Percentiles rank a stretch among this genome's conserved stretches.
Evolutionary conservation across 163 green algal species (phyloP).

Genomic region (Chlorella variabilis): DNA sequence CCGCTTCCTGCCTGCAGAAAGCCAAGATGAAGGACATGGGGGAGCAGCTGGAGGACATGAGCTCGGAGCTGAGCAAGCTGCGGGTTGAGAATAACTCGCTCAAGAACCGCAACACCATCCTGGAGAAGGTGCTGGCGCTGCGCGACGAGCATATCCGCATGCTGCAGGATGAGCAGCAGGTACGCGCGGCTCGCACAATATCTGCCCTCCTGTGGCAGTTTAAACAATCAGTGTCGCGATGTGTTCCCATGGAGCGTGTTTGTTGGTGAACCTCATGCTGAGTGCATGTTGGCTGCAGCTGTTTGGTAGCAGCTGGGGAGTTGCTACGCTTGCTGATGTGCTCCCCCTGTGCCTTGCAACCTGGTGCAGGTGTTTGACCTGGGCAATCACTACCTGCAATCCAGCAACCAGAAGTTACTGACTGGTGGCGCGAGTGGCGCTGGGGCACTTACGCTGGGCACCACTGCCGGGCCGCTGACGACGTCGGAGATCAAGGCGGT

Average conservation of each 20-base stretch:
- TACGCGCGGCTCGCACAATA: too few species aligned
- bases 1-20: slow-evolving; percentile 48
- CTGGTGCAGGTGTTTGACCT: slow-evolving; percentile 52
- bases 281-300: too few species aligned
- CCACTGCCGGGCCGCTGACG: slow-evolving; percentile 24
- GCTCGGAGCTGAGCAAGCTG: slow-evolving; percentile 55
- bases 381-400: slow-evolving; percentile 48
- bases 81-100: slow-evolving; percentile 58
- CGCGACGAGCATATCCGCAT: slow-evolving; percentile 66
- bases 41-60: slow-evolving; percentile 65
- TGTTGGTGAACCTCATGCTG: too few species aligned
- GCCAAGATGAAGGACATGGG: slow-evolving; percentile 67
- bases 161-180: slow-evolving; percentile 62
- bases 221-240: too few species aligned
- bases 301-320: too few species aligned
- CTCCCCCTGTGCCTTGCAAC: too few species aligned
- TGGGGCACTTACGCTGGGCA: slow-evolving; percentile 11
- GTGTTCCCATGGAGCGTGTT: too few species aligned
- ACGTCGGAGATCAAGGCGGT: slow-evolving; percentile 45
- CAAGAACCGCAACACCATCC: slow-evolving; percentile 64
- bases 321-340: too few species aligned
- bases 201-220: too few species aligned
- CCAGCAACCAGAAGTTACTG: slow-evolving; percentile 37
- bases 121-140: slow-evolving; percentile 75
- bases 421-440: neutral